phyloP scores from a whole-genome alignment of 169 alveolate genomes.

The Plasmodium adleri region DNA sequence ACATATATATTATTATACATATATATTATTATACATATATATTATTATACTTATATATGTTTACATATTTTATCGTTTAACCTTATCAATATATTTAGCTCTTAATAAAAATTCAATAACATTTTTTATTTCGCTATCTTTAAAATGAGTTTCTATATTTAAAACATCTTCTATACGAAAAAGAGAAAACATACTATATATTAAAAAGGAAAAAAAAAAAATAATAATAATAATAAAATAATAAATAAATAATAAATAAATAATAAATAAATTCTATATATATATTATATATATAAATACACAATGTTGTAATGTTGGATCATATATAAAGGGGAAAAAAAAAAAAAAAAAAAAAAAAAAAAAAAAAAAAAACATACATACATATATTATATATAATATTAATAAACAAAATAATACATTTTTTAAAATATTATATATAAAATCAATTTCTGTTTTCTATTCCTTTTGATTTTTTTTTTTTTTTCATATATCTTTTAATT shows the following conservation, averaged over 20 bases:
- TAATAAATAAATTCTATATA: too few species aligned
- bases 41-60: neutral
- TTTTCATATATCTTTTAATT: too few species aligned
- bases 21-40: neutral
- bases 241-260: neutral
- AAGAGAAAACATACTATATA: conserved; percentile 51
- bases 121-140: conserved; percentile 39
- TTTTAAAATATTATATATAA: too few species aligned
- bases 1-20: neutral
- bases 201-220: neutral
- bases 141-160: conserved; percentile 68
- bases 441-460: too few species aligned
- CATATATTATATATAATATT: too few species aligned
- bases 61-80: conserved; percentile 1
- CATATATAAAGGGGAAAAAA: neutral
- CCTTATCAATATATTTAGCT: conserved; percentile 68
- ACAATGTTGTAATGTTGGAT: conserved; percentile 4
- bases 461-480: too few species aligned
- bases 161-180: conserved; percentile 58
- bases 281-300: neutral
- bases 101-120: conserved; percentile 57
- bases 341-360: neutral
- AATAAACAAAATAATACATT: too few species aligned
- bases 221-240: neutral
- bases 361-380: too few species aligned